phyloP scores from a whole-genome alignment of 2,329 filamentous ascomycete species.

The Ustulina deusta region DNA sequence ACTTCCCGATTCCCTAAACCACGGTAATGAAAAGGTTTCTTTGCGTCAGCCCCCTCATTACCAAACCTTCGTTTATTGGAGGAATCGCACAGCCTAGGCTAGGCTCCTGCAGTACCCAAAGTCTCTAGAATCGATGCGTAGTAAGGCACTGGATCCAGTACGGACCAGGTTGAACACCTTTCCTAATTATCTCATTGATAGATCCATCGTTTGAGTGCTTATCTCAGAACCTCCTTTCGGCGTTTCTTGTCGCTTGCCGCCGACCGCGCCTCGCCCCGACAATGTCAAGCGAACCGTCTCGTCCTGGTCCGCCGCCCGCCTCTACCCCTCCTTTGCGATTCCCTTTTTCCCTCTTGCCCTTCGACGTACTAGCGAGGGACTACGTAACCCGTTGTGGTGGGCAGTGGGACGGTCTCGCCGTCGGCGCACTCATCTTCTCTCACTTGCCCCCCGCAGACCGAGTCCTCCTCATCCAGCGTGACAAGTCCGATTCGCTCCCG shows the following conservation, averaged over 20 bases:
- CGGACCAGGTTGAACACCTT: not conserved
- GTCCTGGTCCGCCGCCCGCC: not conserved
- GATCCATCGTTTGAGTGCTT: not conserved
- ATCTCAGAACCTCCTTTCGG: not conserved
- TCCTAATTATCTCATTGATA: not conserved
- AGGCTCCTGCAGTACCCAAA: not conserved
- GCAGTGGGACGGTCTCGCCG: not conserved
- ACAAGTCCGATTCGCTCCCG: constrained; percentile 1
- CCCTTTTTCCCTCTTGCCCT: not conserved
- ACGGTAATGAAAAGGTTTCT: not conserved
- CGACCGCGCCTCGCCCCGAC: not conserved
- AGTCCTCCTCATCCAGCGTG: constrained; percentile 1
- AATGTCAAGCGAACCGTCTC: not conserved
- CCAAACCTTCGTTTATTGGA: not conserved
- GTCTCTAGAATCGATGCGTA: not conserved
- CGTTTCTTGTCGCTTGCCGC: not conserved
- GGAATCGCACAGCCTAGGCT: not conserved
- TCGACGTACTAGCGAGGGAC: not conserved
- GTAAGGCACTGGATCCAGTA: not conserved
- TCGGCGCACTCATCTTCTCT: constrained; percentile 6
- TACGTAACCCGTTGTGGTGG: not conserved
- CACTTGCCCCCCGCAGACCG: not conserved
- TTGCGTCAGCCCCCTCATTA: not conserved
- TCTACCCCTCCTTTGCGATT: not conserved
- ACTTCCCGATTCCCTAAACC: not conserved